These are phyloP conservation scores for Graphilbum sp. DNA, from an alignment of 2,329 filamentous ascomycete species.

Conservation along the genomic window DNA sequence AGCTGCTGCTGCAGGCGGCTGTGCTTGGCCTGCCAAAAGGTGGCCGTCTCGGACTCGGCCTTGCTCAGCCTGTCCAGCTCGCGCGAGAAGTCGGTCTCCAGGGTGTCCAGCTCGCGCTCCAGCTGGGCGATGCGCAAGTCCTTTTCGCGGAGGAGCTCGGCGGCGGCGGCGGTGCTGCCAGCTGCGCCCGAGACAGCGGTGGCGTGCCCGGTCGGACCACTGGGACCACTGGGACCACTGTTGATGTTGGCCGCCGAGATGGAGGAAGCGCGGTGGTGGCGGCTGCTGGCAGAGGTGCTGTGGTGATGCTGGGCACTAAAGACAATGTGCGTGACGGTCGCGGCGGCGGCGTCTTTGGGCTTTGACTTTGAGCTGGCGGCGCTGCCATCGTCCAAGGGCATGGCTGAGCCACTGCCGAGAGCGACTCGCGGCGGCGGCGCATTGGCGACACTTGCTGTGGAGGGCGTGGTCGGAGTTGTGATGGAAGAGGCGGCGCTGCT, in stretches of 20 bases:
- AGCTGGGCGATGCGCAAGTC: conserved; percentile 36
- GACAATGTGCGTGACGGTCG: too few species aligned
- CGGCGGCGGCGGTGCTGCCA: background rate
- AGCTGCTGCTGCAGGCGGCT: conserved; percentile 30
- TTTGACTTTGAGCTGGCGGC: conserved; percentile 5
- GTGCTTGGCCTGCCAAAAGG: conserved; percentile 42
- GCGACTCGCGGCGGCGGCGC: conserved; percentile 24
- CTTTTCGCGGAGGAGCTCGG: conserved; percentile 18
- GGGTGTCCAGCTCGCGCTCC: conserved; percentile 32
- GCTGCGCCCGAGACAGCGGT: too few species aligned
- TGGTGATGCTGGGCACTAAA: conserved; percentile 5
- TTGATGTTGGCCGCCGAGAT: background rate
- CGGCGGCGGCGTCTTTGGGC: background rate
- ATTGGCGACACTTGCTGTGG: conserved; percentile 10
- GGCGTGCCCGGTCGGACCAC: too few species aligned
- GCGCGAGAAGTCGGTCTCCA: conserved; percentile 36
- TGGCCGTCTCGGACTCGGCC: conserved; percentile 37
- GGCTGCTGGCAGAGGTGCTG: conserved; percentile 2
- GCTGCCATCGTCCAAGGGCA: background rate
- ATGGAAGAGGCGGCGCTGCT: background rate
- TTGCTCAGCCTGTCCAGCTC: conserved; percentile 35
- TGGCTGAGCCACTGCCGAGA: conserved; percentile 1
- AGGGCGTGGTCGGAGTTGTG: background rate
- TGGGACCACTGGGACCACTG: too few species aligned
- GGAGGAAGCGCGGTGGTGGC: background rate